phyloP scores from a whole-genome alignment of 1,284 basidiomycete species.

The Leccinum idahoense region DNA sequence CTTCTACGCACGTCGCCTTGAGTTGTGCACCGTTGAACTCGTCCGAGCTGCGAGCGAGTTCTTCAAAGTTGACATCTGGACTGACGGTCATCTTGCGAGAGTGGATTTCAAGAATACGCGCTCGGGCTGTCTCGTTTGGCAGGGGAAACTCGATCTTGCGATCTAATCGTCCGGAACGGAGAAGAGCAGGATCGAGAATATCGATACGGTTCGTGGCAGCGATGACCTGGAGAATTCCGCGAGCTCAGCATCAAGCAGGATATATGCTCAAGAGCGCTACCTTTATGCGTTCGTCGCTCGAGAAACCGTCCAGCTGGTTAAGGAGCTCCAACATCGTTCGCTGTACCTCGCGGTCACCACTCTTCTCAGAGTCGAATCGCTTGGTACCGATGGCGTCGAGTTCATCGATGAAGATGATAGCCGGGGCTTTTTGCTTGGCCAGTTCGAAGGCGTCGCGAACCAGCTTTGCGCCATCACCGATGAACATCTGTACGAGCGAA shows the following conservation, averaged over 20 bases:
- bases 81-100: conserved; percentile 90
- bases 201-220: conserved; percentile 99
- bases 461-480: conserved; percentile 97
- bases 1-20: conserved; percentile 76
- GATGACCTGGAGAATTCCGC: conserved; percentile 69
- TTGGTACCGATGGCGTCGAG: conserved; percentile 97
- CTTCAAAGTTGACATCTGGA: conserved; percentile 83
- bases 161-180: conserved; percentile 95
- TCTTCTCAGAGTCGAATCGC: conserved; percentile 96
- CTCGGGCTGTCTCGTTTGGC: conserved; percentile 94
- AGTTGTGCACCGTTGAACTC: conserved; percentile 97
- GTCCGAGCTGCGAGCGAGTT: conserved; percentile 89
- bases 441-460: conserved; percentile 98
- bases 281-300: conserved; percentile 95
- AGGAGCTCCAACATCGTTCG: conserved; percentile 99
- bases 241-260: conserved; percentile 3
- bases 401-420: conserved; percentile 99
- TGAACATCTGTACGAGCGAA: conserved; percentile 98
- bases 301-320: conserved; percentile 97
- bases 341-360: conserved; percentile 98
- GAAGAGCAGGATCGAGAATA: conserved; percentile 95
- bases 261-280: conserved; percentile 34
- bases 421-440: conserved; percentile 95
- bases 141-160: conserved; percentile 94
- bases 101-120: conserved; percentile 95